phyloP scores from a whole-genome alignment of 208 protist species.

The Crithidia thermophila region DNA sequence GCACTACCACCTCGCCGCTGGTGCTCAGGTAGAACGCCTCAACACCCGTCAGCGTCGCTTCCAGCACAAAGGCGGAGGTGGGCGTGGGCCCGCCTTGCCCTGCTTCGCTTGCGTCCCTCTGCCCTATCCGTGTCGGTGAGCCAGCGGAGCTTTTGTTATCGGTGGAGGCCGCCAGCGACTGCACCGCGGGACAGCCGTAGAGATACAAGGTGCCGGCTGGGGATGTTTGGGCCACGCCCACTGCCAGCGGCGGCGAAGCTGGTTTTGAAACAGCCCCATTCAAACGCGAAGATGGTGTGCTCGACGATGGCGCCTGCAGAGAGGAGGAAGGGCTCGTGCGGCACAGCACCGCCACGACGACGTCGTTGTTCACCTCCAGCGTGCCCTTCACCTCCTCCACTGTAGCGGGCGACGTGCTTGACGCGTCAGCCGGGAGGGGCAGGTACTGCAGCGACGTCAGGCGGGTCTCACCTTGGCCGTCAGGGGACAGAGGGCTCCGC shows the following conservation, averaged over 20 bases:
- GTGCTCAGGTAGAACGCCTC: slow-evolving; percentile 53
- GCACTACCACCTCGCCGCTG: slow-evolving; percentile 60
- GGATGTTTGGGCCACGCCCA: neutral
- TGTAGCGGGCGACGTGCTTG: neutral
- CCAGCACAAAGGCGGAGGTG: slow-evolving; percentile 37
- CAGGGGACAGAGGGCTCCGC: slow-evolving; percentile 18
- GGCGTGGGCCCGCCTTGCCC: no score
- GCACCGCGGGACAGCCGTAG: slow-evolving; percentile 61
- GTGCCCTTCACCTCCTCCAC: slow-evolving; percentile 28
- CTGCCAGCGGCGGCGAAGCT: neutral
- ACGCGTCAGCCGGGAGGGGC: neutral
- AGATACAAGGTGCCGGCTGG: slow-evolving; percentile 34
- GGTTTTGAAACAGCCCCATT: no score
- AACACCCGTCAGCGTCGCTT: slow-evolving; percentile 53
- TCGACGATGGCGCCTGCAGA: neutral
- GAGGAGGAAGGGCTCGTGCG: neutral
- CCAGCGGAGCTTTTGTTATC: no score
- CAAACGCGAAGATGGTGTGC: neutral
- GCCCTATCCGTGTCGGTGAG: no score
- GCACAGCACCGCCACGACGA: slow-evolving; percentile 45
- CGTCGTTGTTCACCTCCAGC: slow-evolving; percentile 56
- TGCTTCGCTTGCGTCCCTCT: no score
- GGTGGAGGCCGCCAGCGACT: slow-evolving; percentile 11
- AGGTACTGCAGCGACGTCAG: slow-evolving; percentile 9
- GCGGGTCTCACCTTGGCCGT: neutral